Evolutionary conservation across 495 filamentous ascomycete genomes (phyloP).

Genomic region (Aeminium ludgeri): DNA sequence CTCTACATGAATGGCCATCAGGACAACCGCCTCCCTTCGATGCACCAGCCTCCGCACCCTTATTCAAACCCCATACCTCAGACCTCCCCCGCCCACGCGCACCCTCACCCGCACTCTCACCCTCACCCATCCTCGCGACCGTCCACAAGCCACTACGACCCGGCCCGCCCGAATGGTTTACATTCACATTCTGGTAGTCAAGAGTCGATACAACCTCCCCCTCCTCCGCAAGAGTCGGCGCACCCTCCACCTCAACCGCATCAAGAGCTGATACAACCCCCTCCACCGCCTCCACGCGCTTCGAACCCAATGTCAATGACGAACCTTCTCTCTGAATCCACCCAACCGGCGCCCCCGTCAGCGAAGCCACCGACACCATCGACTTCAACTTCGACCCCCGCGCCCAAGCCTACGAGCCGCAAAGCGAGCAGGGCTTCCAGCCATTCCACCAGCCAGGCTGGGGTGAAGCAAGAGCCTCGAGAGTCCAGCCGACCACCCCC

Average conservation of each 20-base stretch:
- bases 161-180: neutral
- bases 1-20: conserved; percentile 4
- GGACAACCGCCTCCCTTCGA: neutral
- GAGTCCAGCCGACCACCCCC: neutral
- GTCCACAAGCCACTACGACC: conserved; percentile 16
- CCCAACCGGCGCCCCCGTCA: conserved; percentile 4
- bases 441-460: conserved; percentile 6
- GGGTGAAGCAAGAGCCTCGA: conserved; percentile 5
- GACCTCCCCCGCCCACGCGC: neutral
- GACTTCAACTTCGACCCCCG: neutral
- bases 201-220: neutral
- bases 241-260: no score
- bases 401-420: conserved; percentile 3
- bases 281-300: conserved; percentile 1
- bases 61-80: neutral
- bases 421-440: conserved; percentile 9
- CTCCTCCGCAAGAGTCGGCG: no score
- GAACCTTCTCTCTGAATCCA: conserved; percentile 9
- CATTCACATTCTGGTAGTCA: neutral
- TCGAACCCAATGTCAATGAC: conserved; percentile 16
- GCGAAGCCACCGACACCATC: conserved; percentile 8
- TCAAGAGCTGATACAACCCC: no score
- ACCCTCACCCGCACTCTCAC: neutral
- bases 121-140: neutral
- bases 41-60: conserved; percentile 1